Base-by-base conservation (phyloP, 495 filamentous ascomycete species). In the Trichoderma virens region DNA sequence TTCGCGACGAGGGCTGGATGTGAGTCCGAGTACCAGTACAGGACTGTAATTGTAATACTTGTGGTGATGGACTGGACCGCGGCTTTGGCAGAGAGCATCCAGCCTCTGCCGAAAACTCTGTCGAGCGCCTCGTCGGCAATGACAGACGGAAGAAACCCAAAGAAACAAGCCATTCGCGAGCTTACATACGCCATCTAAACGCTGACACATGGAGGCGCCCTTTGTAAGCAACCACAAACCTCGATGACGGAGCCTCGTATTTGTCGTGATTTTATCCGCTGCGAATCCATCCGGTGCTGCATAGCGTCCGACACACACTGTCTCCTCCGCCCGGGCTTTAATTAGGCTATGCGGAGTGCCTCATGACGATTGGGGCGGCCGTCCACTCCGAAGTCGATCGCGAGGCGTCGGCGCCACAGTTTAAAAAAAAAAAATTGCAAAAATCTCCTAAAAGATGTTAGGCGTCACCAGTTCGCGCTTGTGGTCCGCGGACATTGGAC, bases 271-370 rank as follows among this genome's bases (percentile, higher is more conserved):
- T 31, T 56, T 56, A 31, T 5, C 51, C 51, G 51, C 47, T 27
- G 9, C 41, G 13, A 18, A 16, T 4, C 16, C 18, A 16, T 25
- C 11, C 27, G 9, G 9, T 56, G 27, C 27, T 56, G 28, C 43
- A 47, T 16, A 47, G 20, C 13, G 18, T 47, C 43, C 43, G n/a
- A n/a, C 43, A 47, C 18, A 47, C 43, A 47, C 43, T 47, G 43
- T n/a, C 51, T 56, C 51, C 51, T 27, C 51, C 25, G n/a, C 51
- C 51, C 8, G 25, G 25, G 23, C 20, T 0, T 56, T 56, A 28
- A 56, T 56, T 56, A 56, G 51, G 51, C 51, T 56, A 13, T 56
- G 51, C 51, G 51, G 51, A 56, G 27, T 25, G 51, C 51, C 51
- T 56, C 51, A 30, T 11, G 51, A 16, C 51, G 11, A 13, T 56